A percentile compares a stretch with the other conserved stretches of the same genome.
phyloP scores from a whole-genome alignment of 2,329 filamentous ascomycete species.

The Gliomastix tumulicola region DNA sequence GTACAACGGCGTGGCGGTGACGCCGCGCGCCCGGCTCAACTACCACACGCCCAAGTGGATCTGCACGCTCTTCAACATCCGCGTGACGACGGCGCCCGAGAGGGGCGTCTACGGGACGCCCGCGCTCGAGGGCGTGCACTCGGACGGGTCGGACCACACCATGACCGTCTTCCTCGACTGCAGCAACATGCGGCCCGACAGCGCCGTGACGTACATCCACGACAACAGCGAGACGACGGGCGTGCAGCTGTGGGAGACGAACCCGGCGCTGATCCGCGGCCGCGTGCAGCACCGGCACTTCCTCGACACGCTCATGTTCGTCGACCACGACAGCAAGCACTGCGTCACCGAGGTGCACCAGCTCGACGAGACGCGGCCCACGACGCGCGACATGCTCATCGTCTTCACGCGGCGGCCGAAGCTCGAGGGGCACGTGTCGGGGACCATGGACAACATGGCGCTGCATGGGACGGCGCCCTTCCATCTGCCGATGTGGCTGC shows the following conservation, averaged over 20 bases:
- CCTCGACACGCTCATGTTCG: conserved; percentile 15
- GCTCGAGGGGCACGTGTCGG: conserved; percentile 12
- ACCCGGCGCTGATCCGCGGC: conserved; percentile 10
- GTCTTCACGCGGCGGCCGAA: conserved; percentile 15
- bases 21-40: conserved; percentile 12
- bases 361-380: conserved; percentile 8
- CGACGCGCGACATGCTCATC: conserved; percentile 17
- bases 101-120: conserved; percentile 15
- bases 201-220: conserved; percentile 18
- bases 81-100: conserved; percentile 13
- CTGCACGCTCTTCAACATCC: conserved; percentile 16
- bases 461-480: conserved; percentile 10
- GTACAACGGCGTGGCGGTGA: conserved; percentile 11
- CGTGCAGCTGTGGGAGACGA: conserved; percentile 10
- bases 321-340: conserved; percentile 18
- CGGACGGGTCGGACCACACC: conserved; percentile 19
- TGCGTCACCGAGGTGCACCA: conserved; percentile 13
- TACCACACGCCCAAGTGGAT: conserved; percentile 14
- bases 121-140: conserved; percentile 20
- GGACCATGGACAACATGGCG: conserved; percentile 12
- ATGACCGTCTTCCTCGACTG: conserved; percentile 19
- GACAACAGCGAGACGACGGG: conserved; percentile 13
- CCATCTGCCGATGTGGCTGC: conserved; percentile 12
- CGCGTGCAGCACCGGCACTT: conserved; percentile 14
- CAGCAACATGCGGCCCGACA: conserved; percentile 16